Percentiles rank a stretch among this genome's conserved stretches.
Evolutionary conservation across 768 basidiomycete species (phyloP).

Genomic region (Boletus bicolor): DNA sequence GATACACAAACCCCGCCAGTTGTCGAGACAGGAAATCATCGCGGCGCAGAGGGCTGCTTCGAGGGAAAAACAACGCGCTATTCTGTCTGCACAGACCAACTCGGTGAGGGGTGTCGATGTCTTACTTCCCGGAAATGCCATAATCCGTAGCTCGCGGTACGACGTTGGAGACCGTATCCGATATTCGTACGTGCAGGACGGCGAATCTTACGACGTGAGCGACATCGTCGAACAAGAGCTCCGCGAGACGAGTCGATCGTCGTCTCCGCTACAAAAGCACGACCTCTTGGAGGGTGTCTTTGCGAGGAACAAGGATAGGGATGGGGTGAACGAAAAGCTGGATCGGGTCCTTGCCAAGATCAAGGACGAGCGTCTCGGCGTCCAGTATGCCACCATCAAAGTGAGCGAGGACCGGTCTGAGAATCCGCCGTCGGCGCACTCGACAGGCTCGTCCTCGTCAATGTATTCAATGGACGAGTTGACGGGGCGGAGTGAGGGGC

Average conservation of each 20-base stretch:
- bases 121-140: conserved; percentile 76
- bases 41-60: conserved; percentile 87
- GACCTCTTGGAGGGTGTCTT: conserved; percentile 71
- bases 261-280: conserved; percentile 33
- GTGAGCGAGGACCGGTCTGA: conserved; percentile 17
- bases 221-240: conserved; percentile 91
- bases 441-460: conserved; percentile 41
- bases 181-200: conserved; percentile 94
- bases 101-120: conserved; percentile 87
- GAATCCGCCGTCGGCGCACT: conserved; percentile 26
- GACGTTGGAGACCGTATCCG: conserved; percentile 71
- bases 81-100: conserved; percentile 83
- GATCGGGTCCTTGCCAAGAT: conserved; percentile 76
- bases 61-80: conserved; percentile 80
- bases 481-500: conserved; percentile 12
- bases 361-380: conserved; percentile 54
- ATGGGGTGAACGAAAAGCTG: conserved; percentile 64
- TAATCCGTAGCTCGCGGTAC: conserved; percentile 80
- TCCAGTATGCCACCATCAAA: conserved; percentile 20
- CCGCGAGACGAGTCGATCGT: conserved; percentile 43
- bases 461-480: conserved; percentile 55
- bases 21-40: conserved; percentile 85
- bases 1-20: conserved; percentile 33
- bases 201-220: conserved; percentile 90
- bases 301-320: conserved; percentile 55